These are phyloP conservation scores for Cordyceps cicadae DNA, from an alignment of 2,329 filamentous ascomycete species.

Conservation along the genomic window DNA sequence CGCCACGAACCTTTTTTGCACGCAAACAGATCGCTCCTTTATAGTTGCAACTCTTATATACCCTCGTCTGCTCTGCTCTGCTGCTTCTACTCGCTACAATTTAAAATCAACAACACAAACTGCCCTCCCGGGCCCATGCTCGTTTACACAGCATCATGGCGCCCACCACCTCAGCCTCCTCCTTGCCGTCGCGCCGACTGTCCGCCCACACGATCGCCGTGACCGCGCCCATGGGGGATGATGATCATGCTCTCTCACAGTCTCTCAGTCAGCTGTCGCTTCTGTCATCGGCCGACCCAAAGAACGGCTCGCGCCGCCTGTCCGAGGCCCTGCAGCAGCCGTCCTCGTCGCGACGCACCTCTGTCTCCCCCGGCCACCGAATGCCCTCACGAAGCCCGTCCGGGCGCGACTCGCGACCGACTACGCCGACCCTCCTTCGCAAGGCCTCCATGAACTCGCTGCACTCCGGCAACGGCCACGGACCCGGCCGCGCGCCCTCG, in stretches of 20 bases:
- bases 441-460: slow-evolving; percentile 52
- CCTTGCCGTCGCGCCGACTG: slow-evolving; percentile 25
- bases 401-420: slow-evolving; percentile 35
- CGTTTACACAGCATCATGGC: slow-evolving; percentile 19
- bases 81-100: not conserved
- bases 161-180: slow-evolving; percentile 15
- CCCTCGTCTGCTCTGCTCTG: not conserved
- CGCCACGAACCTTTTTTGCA: not conserved
- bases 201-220: slow-evolving; percentile 20
- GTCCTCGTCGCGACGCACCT: slow-evolving; percentile 26
- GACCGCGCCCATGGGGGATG: slow-evolving; percentile 16
- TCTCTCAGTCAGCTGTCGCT: slow-evolving; percentile 39
- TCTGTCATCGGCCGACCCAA: slow-evolving; percentile 20
- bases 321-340: slow-evolving; percentile 27
- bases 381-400: slow-evolving; percentile 35
- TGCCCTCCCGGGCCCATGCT: not conserved
- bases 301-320: slow-evolving; percentile 20
- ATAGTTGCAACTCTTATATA: not conserved
- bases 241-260: slow-evolving; percentile 28
- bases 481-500: slow-evolving; percentile 30
- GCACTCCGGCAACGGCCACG: slow-evolving; percentile 37
- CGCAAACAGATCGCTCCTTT: not conserved
- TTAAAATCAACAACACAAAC: not conserved
- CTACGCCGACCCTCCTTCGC: slow-evolving; percentile 43
- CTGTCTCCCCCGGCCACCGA: slow-evolving; percentile 30